These are phyloP conservation scores for Lentinula novae-zelandiae DNA, from an alignment of 1,284 basidiomycete genomes.

Conservation along the genomic window DNA sequence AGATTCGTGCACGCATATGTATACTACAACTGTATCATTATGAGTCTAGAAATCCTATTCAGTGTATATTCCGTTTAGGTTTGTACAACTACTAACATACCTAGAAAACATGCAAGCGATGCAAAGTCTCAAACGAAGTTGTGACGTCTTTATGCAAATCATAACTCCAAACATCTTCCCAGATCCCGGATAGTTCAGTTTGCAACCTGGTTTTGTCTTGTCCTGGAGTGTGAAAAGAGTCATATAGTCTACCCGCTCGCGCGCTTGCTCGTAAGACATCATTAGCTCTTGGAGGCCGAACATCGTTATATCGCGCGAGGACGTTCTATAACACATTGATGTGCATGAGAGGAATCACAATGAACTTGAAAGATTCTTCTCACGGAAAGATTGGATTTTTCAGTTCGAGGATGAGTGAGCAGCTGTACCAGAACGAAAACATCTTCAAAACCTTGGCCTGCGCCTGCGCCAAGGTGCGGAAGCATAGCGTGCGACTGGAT, in stretches of 20 bases:
- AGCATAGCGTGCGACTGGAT: background rate
- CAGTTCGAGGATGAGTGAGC: conserved; percentile 42
- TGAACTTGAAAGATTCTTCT: conserved; percentile 13
- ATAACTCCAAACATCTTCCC: conserved; percentile 46
- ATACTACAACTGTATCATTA: background rate
- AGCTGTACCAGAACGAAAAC: conserved; percentile 47
- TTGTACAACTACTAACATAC: background rate
- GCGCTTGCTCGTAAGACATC: conserved; percentile 38
- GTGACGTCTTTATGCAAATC: conserved; percentile 36
- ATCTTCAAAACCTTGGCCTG: conserved; percentile 63
- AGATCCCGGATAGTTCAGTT: conserved; percentile 34
- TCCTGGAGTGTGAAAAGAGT: conserved; percentile 29
- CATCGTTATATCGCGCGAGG: conserved; percentile 39
- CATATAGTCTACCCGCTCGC: conserved; percentile 37
- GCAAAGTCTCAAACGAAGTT: conserved; percentile 22
- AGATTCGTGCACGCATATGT: background rate
- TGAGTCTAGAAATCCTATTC: background rate
- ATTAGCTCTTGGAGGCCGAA: conserved; percentile 44
- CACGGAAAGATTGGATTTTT: conserved; percentile 43
- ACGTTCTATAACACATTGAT: conserved; percentile 28
- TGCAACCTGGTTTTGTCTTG: conserved; percentile 24
- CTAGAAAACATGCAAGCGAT: conserved; percentile 7
- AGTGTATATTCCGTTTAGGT: background rate
- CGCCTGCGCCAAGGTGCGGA: conserved; percentile 48
- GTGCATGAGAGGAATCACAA: background rate